phyloP scores from a whole-genome alignment of 495 filamentous ascomycete species.

The Lasiosphaeria ovina region DNA sequence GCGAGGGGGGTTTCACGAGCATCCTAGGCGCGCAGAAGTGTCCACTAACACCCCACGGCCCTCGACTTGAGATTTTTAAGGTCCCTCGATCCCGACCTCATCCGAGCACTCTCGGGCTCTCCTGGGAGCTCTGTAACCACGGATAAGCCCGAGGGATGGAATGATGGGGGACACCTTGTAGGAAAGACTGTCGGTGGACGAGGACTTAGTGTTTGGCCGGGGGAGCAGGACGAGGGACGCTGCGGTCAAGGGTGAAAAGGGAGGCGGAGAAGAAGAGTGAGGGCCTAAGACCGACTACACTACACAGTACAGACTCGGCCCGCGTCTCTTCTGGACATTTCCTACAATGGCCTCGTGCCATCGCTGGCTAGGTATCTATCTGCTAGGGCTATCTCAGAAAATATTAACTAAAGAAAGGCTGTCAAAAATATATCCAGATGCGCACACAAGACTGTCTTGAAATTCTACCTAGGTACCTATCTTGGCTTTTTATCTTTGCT shows the following conservation, averaged over 20 bases:
- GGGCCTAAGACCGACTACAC: neutral
- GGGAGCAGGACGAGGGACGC: too few relatives aligned
- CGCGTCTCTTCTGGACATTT: neutral
- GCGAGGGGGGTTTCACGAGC: neutral
- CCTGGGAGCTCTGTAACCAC: neutral
- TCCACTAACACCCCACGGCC: neutral
- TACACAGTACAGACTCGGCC: neutral
- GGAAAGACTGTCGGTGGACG: too few relatives aligned
- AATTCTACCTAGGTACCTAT: neutral
- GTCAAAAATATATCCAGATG: slow-evolving; percentile 1
- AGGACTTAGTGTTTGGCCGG: too few relatives aligned
- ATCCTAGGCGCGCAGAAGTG: neutral
- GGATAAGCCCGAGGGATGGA: too few relatives aligned
- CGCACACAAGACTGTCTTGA: slow-evolving; percentile 3
- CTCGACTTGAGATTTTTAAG: too few relatives aligned
- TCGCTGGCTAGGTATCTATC: neutral
- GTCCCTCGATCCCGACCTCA: too few relatives aligned
- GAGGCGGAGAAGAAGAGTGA: neutral
- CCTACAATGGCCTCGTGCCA: neutral
- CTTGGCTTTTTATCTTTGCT: neutral
- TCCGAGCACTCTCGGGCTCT: too few relatives aligned
- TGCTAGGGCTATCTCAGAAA: slow-evolving; percentile 4
- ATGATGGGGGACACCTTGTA: too few relatives aligned
- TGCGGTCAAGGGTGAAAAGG: neutral
- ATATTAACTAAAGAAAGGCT: slow-evolving; percentile 2